Evolutionary conservation across 352 stramenopile genomes (phyloP).

Genomic region (Phytophthora litchii): DNA sequence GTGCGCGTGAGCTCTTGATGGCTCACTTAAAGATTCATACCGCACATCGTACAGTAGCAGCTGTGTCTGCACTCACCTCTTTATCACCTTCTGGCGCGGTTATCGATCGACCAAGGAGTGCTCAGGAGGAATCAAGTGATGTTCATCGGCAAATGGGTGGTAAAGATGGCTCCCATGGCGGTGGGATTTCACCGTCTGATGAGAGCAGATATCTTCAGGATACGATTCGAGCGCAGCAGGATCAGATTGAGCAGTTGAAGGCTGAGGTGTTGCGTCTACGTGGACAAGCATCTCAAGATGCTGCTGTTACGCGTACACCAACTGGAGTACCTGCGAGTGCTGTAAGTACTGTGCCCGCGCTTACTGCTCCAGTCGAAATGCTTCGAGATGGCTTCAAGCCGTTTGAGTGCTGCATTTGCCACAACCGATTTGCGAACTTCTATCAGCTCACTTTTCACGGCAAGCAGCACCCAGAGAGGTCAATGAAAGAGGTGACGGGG

Average conservation of each 20-base stretch:
- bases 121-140: conserved; percentile 1
- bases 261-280: conserved; percentile 43
- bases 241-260: conserved; percentile 51
- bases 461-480: conserved; percentile 55
- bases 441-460: conserved; percentile 76
- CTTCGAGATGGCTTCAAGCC: conserved; percentile 67
- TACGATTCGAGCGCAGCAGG: conserved; percentile 49
- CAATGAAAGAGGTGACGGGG: conserved; percentile 41
- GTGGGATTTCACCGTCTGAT: conserved; percentile 7
- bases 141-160: background rate
- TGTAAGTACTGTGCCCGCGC: conserved; percentile 16
- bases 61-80: conserved; percentile 15
- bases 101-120: conserved; percentile 10
- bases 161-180: background rate
- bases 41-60: conserved; percentile 18
- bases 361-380: conserved; percentile 58
- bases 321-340: conserved; percentile 7
- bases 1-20: conserved; percentile 37
- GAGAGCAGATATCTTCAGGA: conserved; percentile 37
- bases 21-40: conserved; percentile 31
- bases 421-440: conserved; percentile 65
- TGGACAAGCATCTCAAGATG: conserved; percentile 10
- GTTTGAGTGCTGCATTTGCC: conserved; percentile 65
- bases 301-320: conserved; percentile 7
- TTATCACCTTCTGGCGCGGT: conserved; percentile 19